A percentile compares a stretch with the other conserved stretches of the same genome.
phyloP scores from a whole-genome alignment of 306 rosid species.

The Cicer yamashitae region DNA sequence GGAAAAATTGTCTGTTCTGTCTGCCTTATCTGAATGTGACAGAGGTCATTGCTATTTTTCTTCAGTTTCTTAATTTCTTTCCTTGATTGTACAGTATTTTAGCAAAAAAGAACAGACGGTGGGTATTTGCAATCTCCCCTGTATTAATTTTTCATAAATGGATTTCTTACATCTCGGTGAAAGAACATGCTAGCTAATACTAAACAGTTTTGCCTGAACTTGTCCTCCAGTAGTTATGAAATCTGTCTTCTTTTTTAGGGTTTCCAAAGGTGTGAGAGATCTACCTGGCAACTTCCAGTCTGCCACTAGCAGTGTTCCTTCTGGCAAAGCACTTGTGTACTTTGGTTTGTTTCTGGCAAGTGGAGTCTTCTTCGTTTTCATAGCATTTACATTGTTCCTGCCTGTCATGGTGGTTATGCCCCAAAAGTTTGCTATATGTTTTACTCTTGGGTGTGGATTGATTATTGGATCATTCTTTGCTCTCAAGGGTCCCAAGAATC shows the following conservation, averaged over 20 bases:
- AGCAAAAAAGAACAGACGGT: conserved; percentile 1
- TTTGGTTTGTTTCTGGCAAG: conserved; percentile 88
- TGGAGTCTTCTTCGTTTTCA: conserved; percentile 91
- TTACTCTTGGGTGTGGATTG: conserved; percentile 95
- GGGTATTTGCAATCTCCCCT: conserved; percentile 22
- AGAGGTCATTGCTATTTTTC: conserved; percentile 20
- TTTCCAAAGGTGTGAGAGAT: conserved; percentile 96
- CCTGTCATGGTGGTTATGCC: conserved; percentile 99
- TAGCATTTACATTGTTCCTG: conserved; percentile 93
- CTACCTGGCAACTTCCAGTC: conserved; percentile 88
- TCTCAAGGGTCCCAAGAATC: conserved; percentile 88
- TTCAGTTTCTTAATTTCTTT: conserved; percentile 1
- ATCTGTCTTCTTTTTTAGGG: conserved; percentile 57
- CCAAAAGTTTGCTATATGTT: conserved; percentile 97
- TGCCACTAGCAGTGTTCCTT: conserved; percentile 87
- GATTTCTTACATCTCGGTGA: conserved; percentile 24
- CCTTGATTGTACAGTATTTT: conserved; percentile 27
- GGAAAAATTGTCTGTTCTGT: conserved; percentile 35
- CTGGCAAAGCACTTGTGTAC: conserved; percentile 92
- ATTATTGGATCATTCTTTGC: conserved; percentile 95
- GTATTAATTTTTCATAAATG: background rate
- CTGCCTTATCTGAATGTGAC: conserved; percentile 34
- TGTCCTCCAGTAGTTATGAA: conserved; percentile 28
- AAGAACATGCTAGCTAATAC: conserved; percentile 37
- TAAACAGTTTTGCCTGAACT: conserved; percentile 35